A percentile compares a stretch with the other conserved stretches of the same genome.
These are phyloP conservation scores for Coniochaeta ligniaria DNA, from an alignment of 2,329 filamentous ascomycete genomes.

Conservation along the genomic window DNA sequence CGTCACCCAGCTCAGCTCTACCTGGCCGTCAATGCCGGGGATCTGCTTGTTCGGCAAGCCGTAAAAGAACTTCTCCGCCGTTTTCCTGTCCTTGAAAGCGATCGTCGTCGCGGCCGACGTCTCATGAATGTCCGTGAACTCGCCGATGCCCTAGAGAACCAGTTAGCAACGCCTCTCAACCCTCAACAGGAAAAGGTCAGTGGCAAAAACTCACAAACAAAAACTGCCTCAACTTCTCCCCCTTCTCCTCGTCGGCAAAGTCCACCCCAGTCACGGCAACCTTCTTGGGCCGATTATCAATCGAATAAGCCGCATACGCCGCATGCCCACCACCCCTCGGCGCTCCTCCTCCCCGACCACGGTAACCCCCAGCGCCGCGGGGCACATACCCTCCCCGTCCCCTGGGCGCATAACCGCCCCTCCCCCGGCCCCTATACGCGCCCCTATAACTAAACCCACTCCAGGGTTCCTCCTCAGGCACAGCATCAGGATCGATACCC, in stretches of 20 bases:
- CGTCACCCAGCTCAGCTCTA: constrained; percentile 60
- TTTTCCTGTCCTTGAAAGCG: constrained; percentile 60
- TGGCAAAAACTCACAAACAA: constrained; percentile 52
- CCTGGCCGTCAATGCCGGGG: constrained; percentile 51
- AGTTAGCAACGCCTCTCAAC: constrained; percentile 11
- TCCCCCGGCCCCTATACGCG: background rate
- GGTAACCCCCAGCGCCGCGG: constrained; percentile 19
- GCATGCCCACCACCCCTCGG: constrained; percentile 23
- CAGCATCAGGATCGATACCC: constrained; percentile 54
- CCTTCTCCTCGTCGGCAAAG: constrained; percentile 53
- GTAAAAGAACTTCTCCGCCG: constrained; percentile 64
- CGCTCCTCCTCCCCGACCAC: constrained; percentile 12
- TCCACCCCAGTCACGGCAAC: constrained; percentile 58
- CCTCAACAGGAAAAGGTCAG: constrained; percentile 5
- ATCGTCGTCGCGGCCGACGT: constrained; percentile 42
- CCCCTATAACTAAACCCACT: constrained; percentile 12
- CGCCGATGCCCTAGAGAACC: constrained; percentile 46
- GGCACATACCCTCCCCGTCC: constrained; percentile 11
- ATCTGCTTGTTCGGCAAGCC: constrained; percentile 49
- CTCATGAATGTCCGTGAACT: constrained; percentile 51
- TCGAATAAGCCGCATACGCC: constrained; percentile 55
- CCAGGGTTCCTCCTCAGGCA: constrained; percentile 32
- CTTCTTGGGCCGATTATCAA: constrained; percentile 70
- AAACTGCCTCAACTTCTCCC: constrained; percentile 65
- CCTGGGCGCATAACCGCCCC: constrained; percentile 12